Evolutionary conservation across 345 rosid genomes (phyloP).

Genomic region (Zanthoxylum bungeanum): DNA sequence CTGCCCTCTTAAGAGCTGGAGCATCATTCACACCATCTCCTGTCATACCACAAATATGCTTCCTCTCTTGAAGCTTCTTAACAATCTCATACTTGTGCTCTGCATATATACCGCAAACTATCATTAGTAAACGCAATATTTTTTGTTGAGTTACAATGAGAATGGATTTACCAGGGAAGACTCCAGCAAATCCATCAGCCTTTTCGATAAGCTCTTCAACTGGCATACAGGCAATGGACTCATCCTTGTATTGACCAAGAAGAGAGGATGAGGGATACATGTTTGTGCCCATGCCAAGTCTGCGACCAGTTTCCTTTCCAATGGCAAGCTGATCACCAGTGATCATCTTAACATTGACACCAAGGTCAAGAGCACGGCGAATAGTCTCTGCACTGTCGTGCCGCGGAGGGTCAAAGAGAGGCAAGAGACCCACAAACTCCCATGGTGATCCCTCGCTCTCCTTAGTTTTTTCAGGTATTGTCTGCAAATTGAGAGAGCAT

Average conservation of each 20-base stretch:
- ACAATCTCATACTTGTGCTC: conserved; percentile 85
- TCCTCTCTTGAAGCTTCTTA: conserved; percentile 67
- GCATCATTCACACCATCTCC: conserved; percentile 91
- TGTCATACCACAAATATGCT: conserved; percentile 85
- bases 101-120: conserved; percentile 14
- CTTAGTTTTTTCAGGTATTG: conserved; percentile 65
- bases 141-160: background rate
- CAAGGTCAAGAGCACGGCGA: conserved; percentile 73
- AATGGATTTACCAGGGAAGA: conserved; percentile 64
- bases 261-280: conserved; percentile 84
- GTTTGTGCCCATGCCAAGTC: conserved; percentile 89
- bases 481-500: conserved; percentile 30
- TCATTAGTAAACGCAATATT: background rate
- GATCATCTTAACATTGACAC: conserved; percentile 87
- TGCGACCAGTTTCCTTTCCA: conserved; percentile 82
- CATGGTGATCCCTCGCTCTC: conserved; percentile 72
- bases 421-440: conserved; percentile 92
- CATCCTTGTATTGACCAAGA: conserved; percentile 58
- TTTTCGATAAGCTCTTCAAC: conserved; percentile 72
- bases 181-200: conserved; percentile 89
- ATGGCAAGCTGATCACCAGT: conserved; percentile 91
- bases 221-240: conserved; percentile 47
- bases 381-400: conserved; percentile 87
- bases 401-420: conserved; percentile 90
- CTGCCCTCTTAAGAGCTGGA: conserved; percentile 78